Evolutionary conservation across 1,139 yeast species (phyloP), one percentile per base, ranked within the genome.

Genomic region (Magnusiomyces magnusii): DNA sequence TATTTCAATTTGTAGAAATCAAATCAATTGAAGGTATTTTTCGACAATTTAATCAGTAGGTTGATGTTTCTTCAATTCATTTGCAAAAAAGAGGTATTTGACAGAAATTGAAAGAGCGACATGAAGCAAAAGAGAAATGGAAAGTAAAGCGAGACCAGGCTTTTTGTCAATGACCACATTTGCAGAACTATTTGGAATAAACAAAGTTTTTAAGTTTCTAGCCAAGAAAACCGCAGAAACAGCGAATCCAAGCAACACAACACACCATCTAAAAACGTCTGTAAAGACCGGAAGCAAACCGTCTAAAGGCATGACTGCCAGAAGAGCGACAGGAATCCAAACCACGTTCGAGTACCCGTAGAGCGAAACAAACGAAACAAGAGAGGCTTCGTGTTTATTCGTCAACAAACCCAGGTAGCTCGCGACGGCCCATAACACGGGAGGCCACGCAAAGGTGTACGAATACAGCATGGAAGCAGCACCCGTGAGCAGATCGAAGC

Each of bases 321-420:
- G 71, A 3, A 85, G 68, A 1, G 93, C 86, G 41, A 87, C 86
- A 1, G 95, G 95, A 31, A 85, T 76, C 96, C 96, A 89, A 59
- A 85, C 79, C 9, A 86, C 76, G 67, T 86, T 86, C 42, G 95
- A 80, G 71, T 89, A 89, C 2, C 96, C 95, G 71, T 86, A 89
- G 53, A 88, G 79, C 9, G 91, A 83, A 67, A 71, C 78, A 70
- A 71, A 75, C 71, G 71, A 80, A 67, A 58, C 73, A 60, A 74
- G 76, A 68, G 75, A 68, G 15, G 71, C 66, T 13, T 68, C 56
- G 2, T 74, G 73, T 61, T 68, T 52, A 51, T 63, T 54, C 60
- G 69, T 57, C 59, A 76, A 65, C 56, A 75, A 69, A 57, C 72
- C 67, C 3, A 24, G 55, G 66, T 75, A 76, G 51, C 80, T 73